phyloP scores from a whole-genome alignment of 306 rosid species.

The Cicer yamashitae region DNA sequence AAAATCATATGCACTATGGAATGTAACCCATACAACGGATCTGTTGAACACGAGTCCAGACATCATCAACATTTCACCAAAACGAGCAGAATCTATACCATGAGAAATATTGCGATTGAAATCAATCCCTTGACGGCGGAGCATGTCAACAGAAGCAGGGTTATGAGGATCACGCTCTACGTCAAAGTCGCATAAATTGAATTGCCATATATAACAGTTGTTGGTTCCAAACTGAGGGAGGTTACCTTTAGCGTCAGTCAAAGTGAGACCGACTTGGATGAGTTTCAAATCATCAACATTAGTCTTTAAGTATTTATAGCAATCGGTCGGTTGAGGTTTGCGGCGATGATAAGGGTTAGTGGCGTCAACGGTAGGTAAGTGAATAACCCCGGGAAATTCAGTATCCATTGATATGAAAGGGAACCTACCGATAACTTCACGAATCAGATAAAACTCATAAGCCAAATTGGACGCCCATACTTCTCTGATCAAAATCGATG shows the following conservation, averaged over 20 bases:
- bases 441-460: slow-evolving; percentile 59
- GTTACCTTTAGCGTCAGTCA: slow-evolving; percentile 66
- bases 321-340: slow-evolving; percentile 59
- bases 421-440: slow-evolving; percentile 44
- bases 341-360: slow-evolving; percentile 20
- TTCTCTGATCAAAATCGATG: background rate
- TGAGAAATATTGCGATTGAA: slow-evolving; percentile 54
- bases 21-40: slow-evolving; percentile 71
- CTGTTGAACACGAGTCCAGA: slow-evolving; percentile 68
- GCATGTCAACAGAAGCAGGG: slow-evolving; percentile 63
- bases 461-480: slow-evolving; percentile 74
- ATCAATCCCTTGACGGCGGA: slow-evolving; percentile 72
- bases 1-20: too few species aligned
- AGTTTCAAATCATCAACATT: slow-evolving; percentile 80
- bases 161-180: slow-evolving; percentile 59
- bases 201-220: slow-evolving; percentile 67
- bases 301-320: slow-evolving; percentile 61
- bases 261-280: slow-evolving; percentile 78
- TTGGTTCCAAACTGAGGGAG: slow-evolving; percentile 63
- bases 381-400: slow-evolving; percentile 73
- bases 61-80: slow-evolving; percentile 64
- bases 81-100: slow-evolving; percentile 54
- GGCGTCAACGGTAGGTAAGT: slow-evolving; percentile 42
- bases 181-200: slow-evolving; percentile 75
- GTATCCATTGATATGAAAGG: slow-evolving; percentile 80